Percentiles rank a stretch among this genome's conserved stretches.
These are phyloP conservation scores for Pulveroboletus sp. DNA, from an alignment of 768 basidiomycete genomes.

Conservation along the genomic window DNA sequence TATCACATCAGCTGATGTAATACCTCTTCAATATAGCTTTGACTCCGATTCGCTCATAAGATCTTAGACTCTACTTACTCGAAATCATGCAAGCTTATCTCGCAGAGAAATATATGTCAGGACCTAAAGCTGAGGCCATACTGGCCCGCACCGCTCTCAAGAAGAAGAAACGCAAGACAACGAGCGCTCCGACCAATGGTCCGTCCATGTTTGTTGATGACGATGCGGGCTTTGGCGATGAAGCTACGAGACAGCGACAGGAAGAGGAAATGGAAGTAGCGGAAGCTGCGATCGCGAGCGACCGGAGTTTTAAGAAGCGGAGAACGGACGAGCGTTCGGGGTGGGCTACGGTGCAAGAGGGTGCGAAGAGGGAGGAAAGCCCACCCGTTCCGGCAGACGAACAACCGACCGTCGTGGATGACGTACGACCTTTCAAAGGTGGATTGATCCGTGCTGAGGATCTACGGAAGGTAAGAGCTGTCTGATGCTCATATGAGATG, in stretches of 20 bases:
- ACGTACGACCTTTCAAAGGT: slow-evolving; percentile 51
- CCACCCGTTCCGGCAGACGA: slow-evolving; percentile 62
- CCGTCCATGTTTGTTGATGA: slow-evolving; percentile 54
- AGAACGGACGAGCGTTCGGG: slow-evolving; percentile 50
- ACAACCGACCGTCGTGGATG: slow-evolving; percentile 57
- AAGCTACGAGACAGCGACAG: slow-evolving; percentile 41
- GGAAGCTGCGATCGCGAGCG: slow-evolving; percentile 69
- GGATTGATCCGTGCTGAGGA: slow-evolving; percentile 78
- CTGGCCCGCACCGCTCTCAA: slow-evolving; percentile 57
- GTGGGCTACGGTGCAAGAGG: slow-evolving; percentile 67
- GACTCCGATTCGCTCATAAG: too few species aligned
- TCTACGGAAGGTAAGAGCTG: slow-evolving; percentile 50
- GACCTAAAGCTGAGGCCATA: slow-evolving; percentile 94
- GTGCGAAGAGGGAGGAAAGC: slow-evolving; percentile 42
- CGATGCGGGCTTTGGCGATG: slow-evolving; percentile 64
- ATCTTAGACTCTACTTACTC: too few species aligned
- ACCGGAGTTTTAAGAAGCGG: slow-evolving; percentile 78
- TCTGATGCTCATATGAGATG: not conserved
- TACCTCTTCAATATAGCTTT: too few species aligned
- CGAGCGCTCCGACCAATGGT: slow-evolving; percentile 19
- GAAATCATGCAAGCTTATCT: slow-evolving; percentile 73
- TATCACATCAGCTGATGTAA: too few species aligned
- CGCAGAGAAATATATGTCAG: slow-evolving; percentile 93
- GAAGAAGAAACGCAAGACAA: slow-evolving; percentile 66
- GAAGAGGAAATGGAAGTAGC: slow-evolving; percentile 50